A percentile compares a stretch with the other conserved stretches of the same genome.
Conservation (phyloP, 2,329 filamentous ascomycete genomes). For the Talaromyces sp. region DNA sequence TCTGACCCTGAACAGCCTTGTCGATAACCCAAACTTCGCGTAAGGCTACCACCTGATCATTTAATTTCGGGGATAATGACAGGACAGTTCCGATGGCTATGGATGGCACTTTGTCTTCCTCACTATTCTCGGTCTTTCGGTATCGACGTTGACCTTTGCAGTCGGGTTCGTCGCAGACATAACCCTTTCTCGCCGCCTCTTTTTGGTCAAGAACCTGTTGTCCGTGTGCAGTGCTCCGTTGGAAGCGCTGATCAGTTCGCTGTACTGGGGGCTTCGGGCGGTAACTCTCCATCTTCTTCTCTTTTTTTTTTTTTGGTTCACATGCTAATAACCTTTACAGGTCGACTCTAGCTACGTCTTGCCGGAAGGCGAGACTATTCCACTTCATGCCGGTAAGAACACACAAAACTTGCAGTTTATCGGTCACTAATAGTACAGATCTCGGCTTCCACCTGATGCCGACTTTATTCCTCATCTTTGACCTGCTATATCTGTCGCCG, state of each 20-base stretch:
- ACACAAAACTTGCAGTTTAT: too few species aligned
- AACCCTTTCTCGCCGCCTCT: slow-evolving; percentile 47
- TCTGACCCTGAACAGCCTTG: slow-evolving; percentile 26
- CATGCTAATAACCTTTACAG: slow-evolving; percentile 18
- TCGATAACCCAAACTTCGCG: slow-evolving; percentile 39
- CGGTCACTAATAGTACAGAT: slow-evolving; percentile 23
- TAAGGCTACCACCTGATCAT: slow-evolving; percentile 18
- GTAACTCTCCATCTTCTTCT: slow-evolving; percentile 27
- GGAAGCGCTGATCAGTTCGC: slow-evolving; percentile 54
- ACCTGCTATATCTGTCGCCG: slow-evolving; percentile 55
- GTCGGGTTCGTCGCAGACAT: slow-evolving; percentile 53
- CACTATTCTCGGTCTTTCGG: slow-evolving; percentile 56
- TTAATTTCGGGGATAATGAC: background rate
- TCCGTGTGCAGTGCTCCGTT: slow-evolving; percentile 55
- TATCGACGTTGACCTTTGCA: slow-evolving; percentile 52
- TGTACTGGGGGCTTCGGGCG: slow-evolving; percentile 56
- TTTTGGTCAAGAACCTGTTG: slow-evolving; percentile 54
- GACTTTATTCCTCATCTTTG: slow-evolving; percentile 48
- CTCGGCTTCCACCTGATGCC: slow-evolving; percentile 49
- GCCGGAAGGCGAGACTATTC: slow-evolving; percentile 37
- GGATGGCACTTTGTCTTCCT: slow-evolving; percentile 64
- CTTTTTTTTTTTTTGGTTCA: background rate
- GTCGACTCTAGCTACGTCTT: slow-evolving; percentile 46
- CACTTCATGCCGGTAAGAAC: slow-evolving; percentile 30
- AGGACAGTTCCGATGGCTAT: slow-evolving; percentile 50